phyloP scores from a whole-genome alignment of 2,329 filamentous ascomycete genomes.

The Karstenula rhodostoma region DNA sequence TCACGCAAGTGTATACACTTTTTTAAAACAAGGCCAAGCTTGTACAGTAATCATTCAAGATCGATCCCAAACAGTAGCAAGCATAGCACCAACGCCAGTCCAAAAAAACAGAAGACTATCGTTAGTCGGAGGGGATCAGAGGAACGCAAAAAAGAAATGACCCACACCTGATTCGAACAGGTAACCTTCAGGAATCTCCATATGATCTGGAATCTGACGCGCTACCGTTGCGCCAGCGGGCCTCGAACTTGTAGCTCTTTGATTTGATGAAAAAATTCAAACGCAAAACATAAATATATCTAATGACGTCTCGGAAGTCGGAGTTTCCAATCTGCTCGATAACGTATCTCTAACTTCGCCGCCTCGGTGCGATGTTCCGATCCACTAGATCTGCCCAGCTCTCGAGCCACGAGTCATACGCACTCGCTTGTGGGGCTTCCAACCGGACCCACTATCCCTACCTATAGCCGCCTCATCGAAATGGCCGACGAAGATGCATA shows the following conservation, averaged over 20 bases:
- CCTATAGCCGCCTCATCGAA: too few species aligned
- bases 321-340: too few species aligned
- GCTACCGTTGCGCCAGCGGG: slow-evolving; percentile 23
- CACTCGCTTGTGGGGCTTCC: not conserved
- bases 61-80: too few species aligned
- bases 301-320: too few species aligned
- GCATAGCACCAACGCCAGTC: too few species aligned
- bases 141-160: slow-evolving; percentile 7
- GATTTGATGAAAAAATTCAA: not conserved
- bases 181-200: slow-evolving; percentile 22
- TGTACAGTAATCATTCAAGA: too few species aligned
- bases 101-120: too few species aligned
- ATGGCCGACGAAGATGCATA: too few species aligned
- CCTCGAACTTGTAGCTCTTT: not conserved
- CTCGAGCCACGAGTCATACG: not conserved
- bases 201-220: slow-evolving; percentile 23
- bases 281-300: not conserved
- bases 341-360: too few species aligned
- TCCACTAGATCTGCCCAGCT: not conserved
- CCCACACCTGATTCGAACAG: slow-evolving; percentile 19
- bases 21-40: too few species aligned
- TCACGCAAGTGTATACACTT: too few species aligned
- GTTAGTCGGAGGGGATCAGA: not conserved
- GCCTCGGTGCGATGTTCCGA: not conserved
- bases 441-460: not conserved